A percentile compares a stretch with the other conserved stretches of the same genome.
phyloP scores from a whole-genome alignment of 352 stramenopile genomes.

The Phytopythium kandeliae region DNA sequence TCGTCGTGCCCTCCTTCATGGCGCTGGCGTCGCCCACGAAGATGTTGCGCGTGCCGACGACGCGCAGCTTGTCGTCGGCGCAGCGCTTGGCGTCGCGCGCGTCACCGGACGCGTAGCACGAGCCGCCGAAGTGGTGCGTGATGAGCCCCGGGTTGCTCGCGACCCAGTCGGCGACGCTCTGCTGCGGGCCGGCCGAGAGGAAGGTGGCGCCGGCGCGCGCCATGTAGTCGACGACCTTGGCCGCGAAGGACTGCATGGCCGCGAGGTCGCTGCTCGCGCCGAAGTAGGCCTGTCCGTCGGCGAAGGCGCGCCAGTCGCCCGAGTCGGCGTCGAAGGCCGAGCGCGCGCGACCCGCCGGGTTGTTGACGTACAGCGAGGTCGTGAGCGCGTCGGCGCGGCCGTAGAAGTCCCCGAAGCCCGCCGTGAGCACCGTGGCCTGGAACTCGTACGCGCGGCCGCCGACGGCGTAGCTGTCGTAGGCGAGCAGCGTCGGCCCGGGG shows the following conservation, averaged over 20 bases:
- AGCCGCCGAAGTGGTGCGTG: conserved; percentile 64
- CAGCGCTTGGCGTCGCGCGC: conserved; percentile 35
- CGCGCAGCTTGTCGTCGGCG: conserved; percentile 48
- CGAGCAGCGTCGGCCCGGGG: conserved; percentile 46
- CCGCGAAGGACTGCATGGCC: conserved; percentile 47
- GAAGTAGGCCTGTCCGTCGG: conserved; percentile 31
- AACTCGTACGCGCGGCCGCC: conserved; percentile 53
- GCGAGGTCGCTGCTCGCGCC: conserved; percentile 37
- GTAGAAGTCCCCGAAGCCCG: conserved; percentile 35
- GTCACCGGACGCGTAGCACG: conserved; percentile 63
- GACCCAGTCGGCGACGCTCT: conserved; percentile 40
- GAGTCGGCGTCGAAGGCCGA: conserved; percentile 32
- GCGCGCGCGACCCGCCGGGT: conserved; percentile 40
- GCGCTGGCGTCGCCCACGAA: conserved; percentile 55
- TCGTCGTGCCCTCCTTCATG: conserved; percentile 60
- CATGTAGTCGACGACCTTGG: conserved; percentile 34
- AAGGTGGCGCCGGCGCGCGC: conserved; percentile 37
- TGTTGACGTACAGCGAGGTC: conserved; percentile 54
- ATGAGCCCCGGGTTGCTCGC: conserved; percentile 14
- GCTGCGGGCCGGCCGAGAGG: conserved; percentile 20
- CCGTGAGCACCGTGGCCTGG: conserved; percentile 42
- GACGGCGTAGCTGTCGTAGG: conserved; percentile 51
- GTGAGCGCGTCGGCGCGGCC: conserved; percentile 29
- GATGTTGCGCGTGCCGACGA: conserved; percentile 63
- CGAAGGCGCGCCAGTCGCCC: conserved; percentile 35